Percentiles rank a stretch among this genome's conserved stretches.
These are phyloP conservation scores for Platanus orientalis DNA, from an alignment of 164 flowering plant genomes.

Conservation along the genomic window DNA sequence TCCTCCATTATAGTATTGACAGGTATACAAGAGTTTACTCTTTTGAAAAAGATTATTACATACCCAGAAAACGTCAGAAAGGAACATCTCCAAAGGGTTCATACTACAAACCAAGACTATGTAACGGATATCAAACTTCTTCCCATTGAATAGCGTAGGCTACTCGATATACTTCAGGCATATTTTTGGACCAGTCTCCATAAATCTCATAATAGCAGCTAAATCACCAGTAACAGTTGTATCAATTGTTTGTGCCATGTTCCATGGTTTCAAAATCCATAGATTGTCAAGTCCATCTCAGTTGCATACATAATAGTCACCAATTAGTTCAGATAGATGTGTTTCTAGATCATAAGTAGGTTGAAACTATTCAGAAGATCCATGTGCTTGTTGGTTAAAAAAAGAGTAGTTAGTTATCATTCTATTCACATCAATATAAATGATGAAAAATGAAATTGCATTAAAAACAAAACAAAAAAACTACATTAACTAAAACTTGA, in stretches of 20 bases:
- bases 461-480: too few relatives aligned
- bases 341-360: constrained; percentile 86
- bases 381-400: constrained; percentile 62
- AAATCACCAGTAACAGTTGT: constrained; percentile 79
- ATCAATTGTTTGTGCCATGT: constrained; percentile 97
- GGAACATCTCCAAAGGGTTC: constrained; percentile 77
- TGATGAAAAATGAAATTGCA: too few relatives aligned
- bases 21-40: too few relatives aligned
- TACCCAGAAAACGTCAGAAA: constrained; percentile 93
- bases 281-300: too few relatives aligned
- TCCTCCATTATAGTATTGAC: too few relatives aligned
- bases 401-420: background rate
- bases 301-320: constrained; percentile 68
- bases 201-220: too few relatives aligned
- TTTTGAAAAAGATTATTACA: constrained; percentile 9
- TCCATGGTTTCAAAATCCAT: too few relatives aligned
- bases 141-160: constrained; percentile 81
- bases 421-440: too few relatives aligned
- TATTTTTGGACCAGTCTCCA: constrained; percentile 98
- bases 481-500: too few relatives aligned
- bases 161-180: constrained; percentile 97
- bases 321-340: constrained; percentile 74
- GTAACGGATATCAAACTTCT: too few relatives aligned
- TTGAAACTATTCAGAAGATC: too few relatives aligned
- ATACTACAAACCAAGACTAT: constrained; percentile 80